phyloP scores from a whole-genome alignment of 345 rosid species.

The Odontarrhena argentea region DNA sequence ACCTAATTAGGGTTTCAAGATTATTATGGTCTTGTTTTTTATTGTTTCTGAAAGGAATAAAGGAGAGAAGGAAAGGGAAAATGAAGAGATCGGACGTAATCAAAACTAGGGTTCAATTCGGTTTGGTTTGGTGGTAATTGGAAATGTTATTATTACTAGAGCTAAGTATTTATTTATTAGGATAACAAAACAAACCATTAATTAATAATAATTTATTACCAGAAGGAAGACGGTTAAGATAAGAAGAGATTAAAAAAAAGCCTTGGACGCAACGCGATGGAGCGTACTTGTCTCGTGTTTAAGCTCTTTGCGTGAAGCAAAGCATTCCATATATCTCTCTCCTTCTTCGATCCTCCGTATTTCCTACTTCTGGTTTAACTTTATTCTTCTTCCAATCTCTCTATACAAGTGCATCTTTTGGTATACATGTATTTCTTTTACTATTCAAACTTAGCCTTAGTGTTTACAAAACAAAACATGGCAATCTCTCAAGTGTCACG shows the following conservation, averaged over 20 bases:
- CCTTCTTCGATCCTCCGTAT: slow-evolving; percentile 16
- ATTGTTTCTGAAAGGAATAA: not conserved
- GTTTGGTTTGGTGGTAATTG: slow-evolving; percentile 34
- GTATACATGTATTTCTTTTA: not conserved
- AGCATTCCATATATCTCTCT: slow-evolving; percentile 65
- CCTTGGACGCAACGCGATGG: slow-evolving; percentile 84
- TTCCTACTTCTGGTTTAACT: slow-evolving; percentile 30
- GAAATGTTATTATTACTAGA: slow-evolving; percentile 17
- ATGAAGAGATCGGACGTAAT: slow-evolving; percentile 33
- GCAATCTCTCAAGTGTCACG: no score
- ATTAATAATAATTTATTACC: slow-evolving; percentile 17
- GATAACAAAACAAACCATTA: slow-evolving; percentile 7
- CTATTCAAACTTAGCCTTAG: no score
- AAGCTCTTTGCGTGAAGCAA: slow-evolving; percentile 99
- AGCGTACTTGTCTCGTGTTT: slow-evolving; percentile 65
- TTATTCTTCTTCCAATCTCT: not conserved
- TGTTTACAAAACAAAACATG: no score
- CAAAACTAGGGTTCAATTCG: slow-evolving; percentile 42
- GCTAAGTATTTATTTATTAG: slow-evolving; percentile 7
- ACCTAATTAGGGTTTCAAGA: slow-evolving; percentile 28
- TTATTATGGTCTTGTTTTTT: not conserved
- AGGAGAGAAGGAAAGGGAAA: slow-evolving; percentile 24
- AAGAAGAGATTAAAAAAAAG: not conserved
- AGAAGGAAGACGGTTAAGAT: slow-evolving; percentile 23
- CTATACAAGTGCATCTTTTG: not conserved